Base-by-base conservation (phyloP, 805 yeast species). In the Kazachstania psychrophila region DNA sequence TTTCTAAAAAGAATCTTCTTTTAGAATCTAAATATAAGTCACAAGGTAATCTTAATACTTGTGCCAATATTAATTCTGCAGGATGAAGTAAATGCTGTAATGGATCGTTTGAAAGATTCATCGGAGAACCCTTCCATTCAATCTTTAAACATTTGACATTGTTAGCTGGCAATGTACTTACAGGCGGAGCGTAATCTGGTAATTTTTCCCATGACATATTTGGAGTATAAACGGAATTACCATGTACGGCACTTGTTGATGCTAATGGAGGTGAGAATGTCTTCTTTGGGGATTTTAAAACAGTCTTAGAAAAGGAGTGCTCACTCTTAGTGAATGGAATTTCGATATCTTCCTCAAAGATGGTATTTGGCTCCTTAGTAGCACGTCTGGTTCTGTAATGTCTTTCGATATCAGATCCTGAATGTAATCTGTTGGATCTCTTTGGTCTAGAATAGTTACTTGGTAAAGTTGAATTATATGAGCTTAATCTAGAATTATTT, bases 111-210 rank as follows among this genome's bases (percentile, higher is more conserved):
- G 77, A 67, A 37, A 88, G 69, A 58, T 84, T 92, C 96, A 88
- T 87, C 27, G 96, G 92, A 48, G 86, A 94, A 9, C 96, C 97
- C 63, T 88, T 88, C 97, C 97, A 88, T 58, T 89, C 96, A 28
- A 92, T 82, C 54, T 79, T 79, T 47, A 87, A 67, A 47, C 84
- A 75, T 62, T 79, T 77, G 40, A 72, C 64, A 49, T 76, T 77
- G 44, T 66, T 74, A 4, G 27, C 30, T 4, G 95, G 94, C 47
- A 87, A 66, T 1, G 81, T 68, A 4, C 65, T 50, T 5, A 73
- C 46, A 13, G 79, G 66, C 3, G 96, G 96, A 12, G 84, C 74
- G 58, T 69, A 86, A 60, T 87, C 95, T 19, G 84, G 85, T 33
- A 87, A 62, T 9, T 73, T 61, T 53, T 77, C 81, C 68, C 81